Evolutionary conservation across 768 basidiomycete species (phyloP).

Genomic region (Suillus weaverae): DNA sequence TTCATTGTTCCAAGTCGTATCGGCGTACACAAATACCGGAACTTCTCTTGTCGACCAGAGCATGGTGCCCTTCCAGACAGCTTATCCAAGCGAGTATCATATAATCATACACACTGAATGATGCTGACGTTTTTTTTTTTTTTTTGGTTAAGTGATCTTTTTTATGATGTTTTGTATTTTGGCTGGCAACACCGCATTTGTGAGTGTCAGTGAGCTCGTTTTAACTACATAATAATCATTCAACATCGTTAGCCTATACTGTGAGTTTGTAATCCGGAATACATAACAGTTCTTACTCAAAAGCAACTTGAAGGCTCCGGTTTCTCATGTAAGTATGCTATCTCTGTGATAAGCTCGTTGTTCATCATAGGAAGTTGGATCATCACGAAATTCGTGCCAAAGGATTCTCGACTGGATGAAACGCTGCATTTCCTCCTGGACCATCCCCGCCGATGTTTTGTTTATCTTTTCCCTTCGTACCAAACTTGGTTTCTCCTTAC

Average conservation of each 20-base stretch:
- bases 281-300: neutral
- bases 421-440: constrained; percentile 91
- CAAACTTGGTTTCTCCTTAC: constrained; percentile 90
- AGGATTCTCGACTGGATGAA: constrained; percentile 62
- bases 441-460: constrained; percentile 90
- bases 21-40: constrained; percentile 88
- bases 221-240: neutral
- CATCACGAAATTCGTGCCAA: constrained; percentile 59
- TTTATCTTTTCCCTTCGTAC: constrained; percentile 88
- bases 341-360: constrained; percentile 7
- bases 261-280: constrained; percentile 47
- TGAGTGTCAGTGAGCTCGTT: constrained; percentile 45
- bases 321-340: constrained; percentile 68
- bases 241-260: constrained; percentile 67
- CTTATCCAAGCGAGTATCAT: constrained; percentile 52
- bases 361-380: constrained; percentile 58
- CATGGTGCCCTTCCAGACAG: constrained; percentile 88
- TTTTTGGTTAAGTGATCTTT: constrained; percentile 48
- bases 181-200: constrained; percentile 92
- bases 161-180: constrained; percentile 73
- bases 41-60: constrained; percentile 85
- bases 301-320: constrained; percentile 55
- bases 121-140: neutral
- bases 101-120: neutral
- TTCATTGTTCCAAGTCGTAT: constrained; percentile 79